These are phyloP conservation scores for Chrysanthemum lavandulifolium DNA, from an alignment of 129 eudicot species.

Conservation along the genomic window DNA sequence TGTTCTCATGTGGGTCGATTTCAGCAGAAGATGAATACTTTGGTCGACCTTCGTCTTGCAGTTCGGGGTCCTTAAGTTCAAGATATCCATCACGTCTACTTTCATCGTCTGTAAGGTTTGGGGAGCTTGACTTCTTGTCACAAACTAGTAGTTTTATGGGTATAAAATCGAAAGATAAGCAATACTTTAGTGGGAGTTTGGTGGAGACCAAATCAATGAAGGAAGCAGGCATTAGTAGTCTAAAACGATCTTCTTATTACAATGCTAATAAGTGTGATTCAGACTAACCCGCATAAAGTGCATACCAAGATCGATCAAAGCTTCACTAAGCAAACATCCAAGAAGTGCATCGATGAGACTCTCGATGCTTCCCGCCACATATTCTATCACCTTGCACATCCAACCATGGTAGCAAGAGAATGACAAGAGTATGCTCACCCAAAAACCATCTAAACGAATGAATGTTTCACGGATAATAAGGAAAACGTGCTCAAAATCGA, in stretches of 20 bases:
- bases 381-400: slow-evolving; percentile 9
- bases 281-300: slow-evolving; percentile 44
- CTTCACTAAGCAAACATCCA: neutral
- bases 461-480: slow-evolving; percentile 35
- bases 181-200: slow-evolving; percentile 44
- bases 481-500: slow-evolving; percentile 66
- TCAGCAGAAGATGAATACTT: slow-evolving; percentile 66
- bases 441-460: slow-evolving; percentile 31
- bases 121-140: slow-evolving; percentile 58
- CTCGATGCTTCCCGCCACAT: neutral
- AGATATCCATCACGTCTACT: slow-evolving; percentile 61
- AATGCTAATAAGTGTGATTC: slow-evolving; percentile 53
- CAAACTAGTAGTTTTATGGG: slow-evolving; percentile 26
- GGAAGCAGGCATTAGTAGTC: slow-evolving; percentile 40
- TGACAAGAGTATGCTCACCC: neutral
- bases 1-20: slow-evolving; percentile 77
- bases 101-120: slow-evolving; percentile 54
- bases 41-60: slow-evolving; percentile 54
- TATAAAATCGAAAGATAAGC: slow-evolving; percentile 27
- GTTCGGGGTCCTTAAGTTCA: slow-evolving; percentile 49
- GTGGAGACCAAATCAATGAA: slow-evolving; percentile 26
- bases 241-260: slow-evolving; percentile 69
- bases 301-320: slow-evolving; percentile 21
- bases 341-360: slow-evolving; percentile 10
- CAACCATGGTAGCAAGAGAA: slow-evolving; percentile 3